A percentile compares a stretch with the other conserved stretches of the same genome.
These are phyloP conservation scores for Prosopis cineraria DNA, from an alignment of 306 rosid genomes.

Conservation along the genomic window DNA sequence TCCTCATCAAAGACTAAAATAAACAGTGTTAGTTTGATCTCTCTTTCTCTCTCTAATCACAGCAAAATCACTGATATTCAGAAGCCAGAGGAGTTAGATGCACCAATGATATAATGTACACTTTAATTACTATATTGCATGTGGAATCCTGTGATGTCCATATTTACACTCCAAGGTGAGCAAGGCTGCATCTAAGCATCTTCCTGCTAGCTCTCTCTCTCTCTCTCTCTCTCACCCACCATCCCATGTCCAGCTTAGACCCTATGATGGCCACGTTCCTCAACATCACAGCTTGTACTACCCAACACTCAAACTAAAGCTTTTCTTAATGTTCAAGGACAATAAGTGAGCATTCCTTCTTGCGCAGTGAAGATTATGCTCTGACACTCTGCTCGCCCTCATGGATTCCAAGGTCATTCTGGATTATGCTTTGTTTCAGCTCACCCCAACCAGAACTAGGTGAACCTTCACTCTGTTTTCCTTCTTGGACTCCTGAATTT, in stretches of 20 bases:
- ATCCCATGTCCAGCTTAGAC: conserved; percentile 18
- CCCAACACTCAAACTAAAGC: conserved; percentile 13
- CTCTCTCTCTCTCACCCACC: background rate
- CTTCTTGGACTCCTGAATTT: background rate
- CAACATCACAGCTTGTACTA: conserved; percentile 7
- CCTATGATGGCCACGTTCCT: conserved; percentile 11
- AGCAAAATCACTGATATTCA: background rate
- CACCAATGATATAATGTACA: background rate
- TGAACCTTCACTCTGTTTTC: background rate
- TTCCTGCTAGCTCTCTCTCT: conserved; percentile 21
- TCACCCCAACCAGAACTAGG: conserved; percentile 65
- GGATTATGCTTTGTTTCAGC: conserved; percentile 59
- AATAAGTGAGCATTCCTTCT: conserved; percentile 12
- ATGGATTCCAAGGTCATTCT: conserved; percentile 54
- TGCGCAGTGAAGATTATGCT: conserved; percentile 10
- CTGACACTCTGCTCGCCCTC: conserved; percentile 31
- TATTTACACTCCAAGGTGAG: conserved; percentile 44
- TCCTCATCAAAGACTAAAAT: background rate
- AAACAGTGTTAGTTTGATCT: background rate
- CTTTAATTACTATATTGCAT: conserved; percentile 16
- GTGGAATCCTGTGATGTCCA: conserved; percentile 44
- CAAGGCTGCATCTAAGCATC: conserved; percentile 43
- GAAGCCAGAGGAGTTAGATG: background rate
- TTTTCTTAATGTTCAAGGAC: conserved; percentile 5
- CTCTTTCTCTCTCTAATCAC: background rate